These are phyloP conservation scores for Cardiospermum halicacabum DNA, from an alignment of 345 rosid genomes.

Conservation along the genomic window DNA sequence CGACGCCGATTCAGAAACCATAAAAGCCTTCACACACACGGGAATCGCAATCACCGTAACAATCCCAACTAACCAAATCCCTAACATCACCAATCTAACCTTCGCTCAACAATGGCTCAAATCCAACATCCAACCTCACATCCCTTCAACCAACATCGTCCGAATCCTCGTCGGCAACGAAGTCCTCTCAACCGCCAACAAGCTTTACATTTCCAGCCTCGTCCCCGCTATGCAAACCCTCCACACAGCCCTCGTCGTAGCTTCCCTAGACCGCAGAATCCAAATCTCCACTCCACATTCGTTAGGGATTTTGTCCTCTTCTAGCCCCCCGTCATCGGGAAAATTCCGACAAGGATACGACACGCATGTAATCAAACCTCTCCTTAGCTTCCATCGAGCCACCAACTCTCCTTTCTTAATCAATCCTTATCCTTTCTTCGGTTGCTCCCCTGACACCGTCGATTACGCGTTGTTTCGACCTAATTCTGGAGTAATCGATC, in stretches of 20 bases:
- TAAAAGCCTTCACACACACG: slow-evolving; percentile 65
- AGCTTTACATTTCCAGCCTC: slow-evolving; percentile 35
- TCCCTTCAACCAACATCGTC: slow-evolving; percentile 61
- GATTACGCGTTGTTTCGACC: slow-evolving; percentile 77
- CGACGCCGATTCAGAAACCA: slow-evolving; percentile 44
- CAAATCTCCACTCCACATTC: slow-evolving; percentile 84
- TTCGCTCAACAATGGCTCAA: slow-evolving; percentile 62
- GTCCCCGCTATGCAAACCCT: slow-evolving; percentile 76
- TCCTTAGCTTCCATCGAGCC: slow-evolving; percentile 64
- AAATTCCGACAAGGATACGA: slow-evolving; percentile 66
- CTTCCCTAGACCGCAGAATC: slow-evolving; percentile 53
- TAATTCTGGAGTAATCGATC: slow-evolving; percentile 52
- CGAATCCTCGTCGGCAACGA: slow-evolving; percentile 86
- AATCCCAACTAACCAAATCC: slow-evolving; percentile 67
- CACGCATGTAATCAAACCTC: slow-evolving; percentile 53
- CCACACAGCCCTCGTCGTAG: slow-evolving; percentile 56
- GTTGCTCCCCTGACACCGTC: slow-evolving; percentile 50
- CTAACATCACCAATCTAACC: slow-evolving; percentile 44
- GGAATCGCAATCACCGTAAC: slow-evolving; percentile 58
- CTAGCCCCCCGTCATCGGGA: slow-evolving; percentile 72
- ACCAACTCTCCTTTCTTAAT: slow-evolving; percentile 69
- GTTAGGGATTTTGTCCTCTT: slow-evolving; percentile 55
- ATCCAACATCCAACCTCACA: slow-evolving; percentile 45
- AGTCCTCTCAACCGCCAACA: slow-evolving; percentile 52
- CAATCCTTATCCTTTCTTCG: slow-evolving; percentile 87